These are phyloP conservation scores for Tylopilus subfusipes DNA, from an alignment of 768 basidiomycete genomes.

Conservation along the genomic window DNA sequence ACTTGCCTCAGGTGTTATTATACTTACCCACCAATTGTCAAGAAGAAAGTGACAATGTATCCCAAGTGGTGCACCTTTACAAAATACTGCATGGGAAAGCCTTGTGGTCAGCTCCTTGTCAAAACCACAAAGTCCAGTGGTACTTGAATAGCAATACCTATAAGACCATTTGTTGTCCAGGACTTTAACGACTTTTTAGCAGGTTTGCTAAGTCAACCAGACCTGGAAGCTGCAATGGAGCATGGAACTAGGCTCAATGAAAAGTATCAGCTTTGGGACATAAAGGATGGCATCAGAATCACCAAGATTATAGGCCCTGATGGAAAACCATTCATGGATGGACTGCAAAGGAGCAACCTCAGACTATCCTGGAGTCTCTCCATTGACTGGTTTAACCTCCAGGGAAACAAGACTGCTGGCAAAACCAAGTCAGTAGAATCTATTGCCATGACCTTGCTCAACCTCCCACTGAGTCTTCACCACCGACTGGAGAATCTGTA, in stretches of 20 bases:
- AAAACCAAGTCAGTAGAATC: conserved; percentile 9
- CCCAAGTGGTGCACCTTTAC: conserved; percentile 22
- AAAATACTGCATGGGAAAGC: conserved; percentile 7
- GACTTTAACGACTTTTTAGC: conserved; percentile 30
- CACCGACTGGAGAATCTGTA: conserved; percentile 35
- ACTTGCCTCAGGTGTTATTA: background rate
- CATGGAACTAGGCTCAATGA: background rate
- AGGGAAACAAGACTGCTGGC: conserved; percentile 18
- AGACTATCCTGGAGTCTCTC: conserved; percentile 23
- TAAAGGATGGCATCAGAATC: background rate
- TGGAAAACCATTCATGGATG: background rate
- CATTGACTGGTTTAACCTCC: conserved; percentile 30
- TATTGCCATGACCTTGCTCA: conserved; percentile 17
- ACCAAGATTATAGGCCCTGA: background rate
- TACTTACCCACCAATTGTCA: background rate
- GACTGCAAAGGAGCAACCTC: conserved; percentile 3
- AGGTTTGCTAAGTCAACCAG: conserved; percentile 22
- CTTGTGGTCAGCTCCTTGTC: conserved; percentile 13
- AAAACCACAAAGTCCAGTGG: background rate
- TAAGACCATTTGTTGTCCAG: conserved; percentile 23
- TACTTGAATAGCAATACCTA: background rate
- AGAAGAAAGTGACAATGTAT: background rate
- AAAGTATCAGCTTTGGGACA: background rate
- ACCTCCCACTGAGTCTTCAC: conserved; percentile 17
- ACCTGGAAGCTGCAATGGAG: conserved; percentile 30